Evolutionary conservation across 1,284 basidiomycete species (phyloP).

Genomic region (Sporisorium graminicola): DNA sequence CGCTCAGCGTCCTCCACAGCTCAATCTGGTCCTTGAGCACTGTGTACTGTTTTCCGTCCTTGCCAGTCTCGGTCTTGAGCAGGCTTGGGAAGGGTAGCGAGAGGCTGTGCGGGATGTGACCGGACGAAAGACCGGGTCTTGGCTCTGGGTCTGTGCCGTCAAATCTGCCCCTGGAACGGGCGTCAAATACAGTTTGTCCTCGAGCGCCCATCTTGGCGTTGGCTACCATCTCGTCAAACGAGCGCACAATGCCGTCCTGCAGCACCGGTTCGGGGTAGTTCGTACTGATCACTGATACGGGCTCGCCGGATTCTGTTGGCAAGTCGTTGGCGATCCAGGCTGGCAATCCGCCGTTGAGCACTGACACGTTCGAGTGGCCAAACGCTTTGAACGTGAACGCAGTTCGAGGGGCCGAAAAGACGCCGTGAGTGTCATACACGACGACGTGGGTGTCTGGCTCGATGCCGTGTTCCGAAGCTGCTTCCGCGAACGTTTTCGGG

Average conservation of each 20-base stretch:
- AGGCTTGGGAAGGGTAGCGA: conserved; percentile 87
- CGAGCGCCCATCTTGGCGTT: conserved; percentile 76
- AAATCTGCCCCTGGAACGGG: conserved; percentile 82
- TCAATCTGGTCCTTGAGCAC: conserved; percentile 65
- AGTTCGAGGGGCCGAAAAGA: conserved; percentile 57
- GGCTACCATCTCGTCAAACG: conserved; percentile 83
- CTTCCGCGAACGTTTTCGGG: conserved; percentile 79
- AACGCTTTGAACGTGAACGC: conserved; percentile 65
- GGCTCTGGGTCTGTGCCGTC: conserved; percentile 87
- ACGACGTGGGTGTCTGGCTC: conserved; percentile 82
- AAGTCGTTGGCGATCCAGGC: conserved; percentile 58
- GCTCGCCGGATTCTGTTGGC: conserved; percentile 47
- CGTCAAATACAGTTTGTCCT: conserved; percentile 86
- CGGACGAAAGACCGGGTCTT: conserved; percentile 84
- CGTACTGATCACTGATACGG: conserved; percentile 16
- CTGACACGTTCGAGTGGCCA: conserved; percentile 60
- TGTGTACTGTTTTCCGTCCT: conserved; percentile 67
- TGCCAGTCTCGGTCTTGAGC: conserved; percentile 73
- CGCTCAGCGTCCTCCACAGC: conserved; percentile 73
- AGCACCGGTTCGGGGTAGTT: conserved; percentile 73
- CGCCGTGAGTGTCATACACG: conserved; percentile 76
- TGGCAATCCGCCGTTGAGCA: conserved; percentile 66
- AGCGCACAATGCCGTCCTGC: conserved; percentile 74
- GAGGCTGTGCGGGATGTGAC: conserved; percentile 90
- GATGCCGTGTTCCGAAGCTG: conserved; percentile 84